Percentiles rank a stretch among this genome's conserved stretches.
Conservation (phyloP, 2,329 filamentous ascomycete genomes). For the Exutisphaerella laricina region DNA sequence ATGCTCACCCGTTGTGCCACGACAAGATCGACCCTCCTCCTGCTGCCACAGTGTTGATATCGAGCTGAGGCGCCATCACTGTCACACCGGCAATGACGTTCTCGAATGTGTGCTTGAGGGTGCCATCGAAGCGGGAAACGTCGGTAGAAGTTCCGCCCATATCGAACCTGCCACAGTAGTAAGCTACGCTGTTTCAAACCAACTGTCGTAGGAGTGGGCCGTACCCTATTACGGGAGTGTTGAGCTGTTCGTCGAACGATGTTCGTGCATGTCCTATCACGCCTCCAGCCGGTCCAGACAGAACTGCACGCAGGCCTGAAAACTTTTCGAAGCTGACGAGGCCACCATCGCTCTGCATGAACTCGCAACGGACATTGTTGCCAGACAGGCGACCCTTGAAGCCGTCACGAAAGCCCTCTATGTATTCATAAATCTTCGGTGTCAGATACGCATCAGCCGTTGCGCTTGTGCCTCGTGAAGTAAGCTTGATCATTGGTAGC, state of each 20-base stretch:
- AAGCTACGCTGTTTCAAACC: conserved; percentile 20
- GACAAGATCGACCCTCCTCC: conserved; percentile 44
- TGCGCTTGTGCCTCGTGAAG: conserved; percentile 61
- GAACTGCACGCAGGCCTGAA: conserved; percentile 29
- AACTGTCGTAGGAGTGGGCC: too few species aligned
- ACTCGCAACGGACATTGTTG: conserved; percentile 30
- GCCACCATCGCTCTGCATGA: conserved; percentile 35
- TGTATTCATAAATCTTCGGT: conserved; percentile 68
- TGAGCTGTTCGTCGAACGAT: conserved; percentile 31
- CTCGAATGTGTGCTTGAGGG: conserved; percentile 31
- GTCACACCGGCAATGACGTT: conserved; percentile 31
- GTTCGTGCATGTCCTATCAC: conserved; percentile 33
- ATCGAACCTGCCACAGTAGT: conserved; percentile 27
- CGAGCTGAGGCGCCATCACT: conserved; percentile 31
- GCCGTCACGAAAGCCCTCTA: conserved; percentile 34
- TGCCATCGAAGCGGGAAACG: conserved; percentile 32
- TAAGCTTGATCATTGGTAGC: conserved; percentile 76
- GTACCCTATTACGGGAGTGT: too few species aligned
- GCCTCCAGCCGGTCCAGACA: conserved; percentile 35
- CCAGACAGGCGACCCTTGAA: conserved; percentile 30
- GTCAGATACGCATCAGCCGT: conserved; percentile 64
- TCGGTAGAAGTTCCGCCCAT: conserved; percentile 33
- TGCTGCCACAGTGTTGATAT: conserved; percentile 38
- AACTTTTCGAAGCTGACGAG: conserved; percentile 27
- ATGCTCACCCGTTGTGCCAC: too few species aligned